Evolutionary conservation across 495 filamentous ascomycete genomes (phyloP).

Genomic region (Pyrenula aspistea): DNA sequence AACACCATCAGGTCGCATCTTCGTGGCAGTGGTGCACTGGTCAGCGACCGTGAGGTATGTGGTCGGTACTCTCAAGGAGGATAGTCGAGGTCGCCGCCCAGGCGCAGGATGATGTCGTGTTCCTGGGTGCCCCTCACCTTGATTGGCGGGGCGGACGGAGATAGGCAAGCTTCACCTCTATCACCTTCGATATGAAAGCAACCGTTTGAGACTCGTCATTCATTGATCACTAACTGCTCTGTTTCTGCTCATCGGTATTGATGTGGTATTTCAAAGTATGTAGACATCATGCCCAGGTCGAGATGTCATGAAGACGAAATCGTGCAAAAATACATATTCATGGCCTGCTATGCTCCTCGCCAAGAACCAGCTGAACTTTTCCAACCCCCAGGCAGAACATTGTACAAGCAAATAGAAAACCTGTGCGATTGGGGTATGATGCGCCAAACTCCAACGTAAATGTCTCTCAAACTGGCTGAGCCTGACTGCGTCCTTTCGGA

Average conservation of each 20-base stretch:
- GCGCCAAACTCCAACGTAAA: background rate
- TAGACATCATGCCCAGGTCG: background rate
- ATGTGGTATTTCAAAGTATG: background rate
- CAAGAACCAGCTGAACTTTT: background rate
- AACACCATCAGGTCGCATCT: background rate
- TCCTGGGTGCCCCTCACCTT: background rate
- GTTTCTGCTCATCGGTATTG: background rate
- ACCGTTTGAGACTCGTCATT: no score
- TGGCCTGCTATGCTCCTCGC: background rate
- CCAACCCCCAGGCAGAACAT: background rate
- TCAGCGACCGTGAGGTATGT: no score
- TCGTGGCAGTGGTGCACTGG: background rate
- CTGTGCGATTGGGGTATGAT: background rate
- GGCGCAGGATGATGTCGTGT: background rate
- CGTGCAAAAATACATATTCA: background rate
- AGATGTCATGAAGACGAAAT: background rate
- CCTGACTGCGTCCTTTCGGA: slow-evolving; percentile 34
- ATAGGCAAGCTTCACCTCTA: background rate
- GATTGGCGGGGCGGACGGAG: background rate
- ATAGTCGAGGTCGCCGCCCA: background rate
- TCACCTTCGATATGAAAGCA: no score
- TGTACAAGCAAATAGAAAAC: background rate
- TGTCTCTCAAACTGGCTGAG: slow-evolving; percentile 17
- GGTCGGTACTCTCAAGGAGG: background rate
- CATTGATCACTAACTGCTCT: background rate